Base-by-base conservation (phyloP, 345 rosid genomes). In the Microthlaspi erraticum region DNA sequence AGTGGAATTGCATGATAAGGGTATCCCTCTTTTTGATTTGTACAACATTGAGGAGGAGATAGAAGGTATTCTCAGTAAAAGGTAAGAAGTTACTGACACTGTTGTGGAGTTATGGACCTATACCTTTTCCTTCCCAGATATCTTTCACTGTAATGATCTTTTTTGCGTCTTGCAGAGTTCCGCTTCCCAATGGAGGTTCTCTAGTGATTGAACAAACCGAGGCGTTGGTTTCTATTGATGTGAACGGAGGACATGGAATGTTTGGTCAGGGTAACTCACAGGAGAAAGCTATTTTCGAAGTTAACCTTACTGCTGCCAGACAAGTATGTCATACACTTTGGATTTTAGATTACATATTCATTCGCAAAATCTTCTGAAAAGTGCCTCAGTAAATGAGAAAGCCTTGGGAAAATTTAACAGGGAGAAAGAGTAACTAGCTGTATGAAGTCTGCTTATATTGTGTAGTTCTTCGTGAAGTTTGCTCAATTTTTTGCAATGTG, bases 231-330 rank as follows among this genome's bases (percentile, higher is more conserved):
- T 89, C 98, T 37, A 84, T 93, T 81, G 98, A 93, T 80, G 98
- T 93, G 66, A 93, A 93, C 75, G 97, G 98, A 6, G 98, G 98
- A 63, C 98, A 91, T 79, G 91, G 89, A 60, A 89, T 93, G 97
- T 78, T 91, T 78, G 91, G 96, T 74, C 90, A 85, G 75, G 90
- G 87, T 54, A 84, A 87, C 72, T 93, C 98, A 66, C 93, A 89
- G 77, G 94, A 89, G 85, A 87, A 82, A 75, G 98, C 97, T 74
- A 84, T 82, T 81, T 81, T 93, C 54, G 98, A 91, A 56, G 98
- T 93, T 68, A 93, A 93, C 79, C 89, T 93, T 60, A 83, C 90
- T 52, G 98, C 98, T 66, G 97, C 95, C 64, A 85, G 87, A 82
- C 97, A 85, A 80, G 98, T 91, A 82, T 38, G 88, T 71, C 57